Evolutionary conservation across 2,329 filamentous ascomycete species (phyloP).

Genomic region (Plectosphaerella plurivora): DNA sequence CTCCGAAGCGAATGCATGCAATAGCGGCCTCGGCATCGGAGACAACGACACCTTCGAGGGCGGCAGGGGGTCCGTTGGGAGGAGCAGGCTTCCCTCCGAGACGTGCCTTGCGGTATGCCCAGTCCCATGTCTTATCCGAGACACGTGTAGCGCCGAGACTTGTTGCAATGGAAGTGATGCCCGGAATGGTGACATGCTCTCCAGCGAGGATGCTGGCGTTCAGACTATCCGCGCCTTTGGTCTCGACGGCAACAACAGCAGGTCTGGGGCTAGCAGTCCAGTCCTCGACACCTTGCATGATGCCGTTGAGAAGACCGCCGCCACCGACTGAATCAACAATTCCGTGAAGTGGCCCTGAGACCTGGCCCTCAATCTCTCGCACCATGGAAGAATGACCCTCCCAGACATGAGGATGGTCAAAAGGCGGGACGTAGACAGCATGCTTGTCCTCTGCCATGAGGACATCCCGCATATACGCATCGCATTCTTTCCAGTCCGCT

Average conservation of each 20-base stretch:
- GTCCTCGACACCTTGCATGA: conserved; percentile 64
- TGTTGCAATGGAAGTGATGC: conserved; percentile 72
- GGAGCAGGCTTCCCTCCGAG: not conserved
- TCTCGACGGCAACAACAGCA: conserved; percentile 70
- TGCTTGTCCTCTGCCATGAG: conserved; percentile 47
- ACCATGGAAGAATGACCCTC: conserved; percentile 58
- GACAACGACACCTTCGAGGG: conserved; percentile 56
- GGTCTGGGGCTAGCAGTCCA: conserved; percentile 27
- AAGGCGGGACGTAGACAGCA: conserved; percentile 65
- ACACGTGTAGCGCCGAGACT: conserved; percentile 72
- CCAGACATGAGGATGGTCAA: conserved; percentile 67
- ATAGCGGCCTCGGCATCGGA: conserved; percentile 74
- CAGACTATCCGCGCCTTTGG: conserved; percentile 67
- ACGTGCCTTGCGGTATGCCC: conserved; percentile 37
- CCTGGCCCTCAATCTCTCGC: conserved; percentile 37
- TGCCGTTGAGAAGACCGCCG: conserved; percentile 72
- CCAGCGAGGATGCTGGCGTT: conserved; percentile 54
- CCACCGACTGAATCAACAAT: conserved; percentile 78
- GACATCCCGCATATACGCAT: conserved; percentile 57
- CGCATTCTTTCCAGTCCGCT: conserved; percentile 64
- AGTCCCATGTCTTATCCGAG: conserved; percentile 61
- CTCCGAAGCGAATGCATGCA: conserved; percentile 70
- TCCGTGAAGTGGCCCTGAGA: conserved; percentile 51
- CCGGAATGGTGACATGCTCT: conserved; percentile 57
- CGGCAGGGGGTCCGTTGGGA: conserved; percentile 5